Conservation (phyloP, 2,329 filamentous ascomycete species). For the Diplocarpon mali region DNA sequence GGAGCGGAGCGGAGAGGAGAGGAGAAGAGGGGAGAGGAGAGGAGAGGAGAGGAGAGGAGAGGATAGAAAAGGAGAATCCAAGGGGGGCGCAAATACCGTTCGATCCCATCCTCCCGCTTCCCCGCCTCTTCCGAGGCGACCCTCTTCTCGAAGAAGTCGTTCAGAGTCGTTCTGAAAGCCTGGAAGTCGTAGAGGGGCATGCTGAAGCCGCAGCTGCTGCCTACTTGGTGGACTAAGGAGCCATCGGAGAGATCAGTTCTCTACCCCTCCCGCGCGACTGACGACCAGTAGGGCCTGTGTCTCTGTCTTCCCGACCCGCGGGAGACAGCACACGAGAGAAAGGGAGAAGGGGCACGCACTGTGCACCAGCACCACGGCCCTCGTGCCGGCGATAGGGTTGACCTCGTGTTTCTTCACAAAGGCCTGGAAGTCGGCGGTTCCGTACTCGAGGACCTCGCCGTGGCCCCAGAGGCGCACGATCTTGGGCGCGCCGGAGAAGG, state of each 20-base stretch:
- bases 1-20: too few relatives aligned
- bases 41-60: too few relatives aligned
- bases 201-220: slow-evolving; percentile 14
- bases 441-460: slow-evolving; percentile 17
- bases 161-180: slow-evolving; percentile 13
- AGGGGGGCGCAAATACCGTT: slow-evolving; percentile 6
- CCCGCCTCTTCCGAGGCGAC: slow-evolving; percentile 12
- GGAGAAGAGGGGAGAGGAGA: too few relatives aligned
- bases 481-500: slow-evolving; percentile 14
- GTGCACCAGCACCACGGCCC: slow-evolving; percentile 14
- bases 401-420: slow-evolving; percentile 14
- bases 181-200: slow-evolving; percentile 16
- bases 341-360: too few relatives aligned
- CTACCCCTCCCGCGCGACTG: too few relatives aligned
- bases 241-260: too few relatives aligned
- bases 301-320: too few relatives aligned
- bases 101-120: slow-evolving; percentile 15
- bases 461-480: slow-evolving; percentile 17
- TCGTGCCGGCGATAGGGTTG: slow-evolving; percentile 11
- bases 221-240: slow-evolving; percentile 18
- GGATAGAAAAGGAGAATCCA: too few relatives aligned
- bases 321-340: too few relatives aligned
- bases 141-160: slow-evolving; percentile 17
- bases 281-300: too few relatives aligned
- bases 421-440: slow-evolving; percentile 5